Percentiles rank a stretch among this genome's conserved stretches.
Conservation (phyloP, 352 stramenopile genomes). For the Phytophthora hybrid region DNA sequence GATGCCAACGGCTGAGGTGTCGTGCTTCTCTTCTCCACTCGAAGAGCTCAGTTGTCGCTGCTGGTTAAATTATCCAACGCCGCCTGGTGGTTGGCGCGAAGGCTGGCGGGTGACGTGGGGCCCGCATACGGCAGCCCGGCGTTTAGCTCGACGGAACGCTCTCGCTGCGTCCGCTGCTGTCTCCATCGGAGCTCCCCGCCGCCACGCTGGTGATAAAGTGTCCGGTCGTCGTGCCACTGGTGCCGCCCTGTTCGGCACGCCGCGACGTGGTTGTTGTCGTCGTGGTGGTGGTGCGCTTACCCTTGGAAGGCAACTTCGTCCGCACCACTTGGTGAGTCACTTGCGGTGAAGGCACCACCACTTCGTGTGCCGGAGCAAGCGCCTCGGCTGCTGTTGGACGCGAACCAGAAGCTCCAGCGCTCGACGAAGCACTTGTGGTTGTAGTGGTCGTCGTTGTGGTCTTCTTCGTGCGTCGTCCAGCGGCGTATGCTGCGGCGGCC, state of each 20-base stretch:
- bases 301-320: slow-evolving; percentile 29
- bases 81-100: slow-evolving; percentile 22
- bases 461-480: slow-evolving; percentile 24
- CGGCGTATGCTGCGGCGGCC: slow-evolving; percentile 10
- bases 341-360: slow-evolving; percentile 24
- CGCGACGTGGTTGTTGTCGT: slow-evolving; percentile 31
- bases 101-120: slow-evolving; percentile 22
- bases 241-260: too few species aligned
- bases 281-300: slow-evolving; percentile 22
- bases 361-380: slow-evolving; percentile 23
- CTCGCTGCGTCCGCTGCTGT: slow-evolving; percentile 21
- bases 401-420: slow-evolving; percentile 2
- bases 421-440: slow-evolving; percentile 16
- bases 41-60: slow-evolving; percentile 34
- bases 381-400: slow-evolving; percentile 7
- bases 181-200: slow-evolving; percentile 11
- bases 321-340: slow-evolving; percentile 35
- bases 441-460: slow-evolving; percentile 31
- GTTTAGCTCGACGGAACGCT: slow-evolving; percentile 19
- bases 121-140: slow-evolving; percentile 7
- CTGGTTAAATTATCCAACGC: slow-evolving; percentile 28
- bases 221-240: background rate
- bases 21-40: too few species aligned
- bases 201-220: slow-evolving; percentile 5
- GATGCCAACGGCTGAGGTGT: background rate